Conservation (phyloP, 768 basidiomycete species). For the Podaxis pistillaris region DNA sequence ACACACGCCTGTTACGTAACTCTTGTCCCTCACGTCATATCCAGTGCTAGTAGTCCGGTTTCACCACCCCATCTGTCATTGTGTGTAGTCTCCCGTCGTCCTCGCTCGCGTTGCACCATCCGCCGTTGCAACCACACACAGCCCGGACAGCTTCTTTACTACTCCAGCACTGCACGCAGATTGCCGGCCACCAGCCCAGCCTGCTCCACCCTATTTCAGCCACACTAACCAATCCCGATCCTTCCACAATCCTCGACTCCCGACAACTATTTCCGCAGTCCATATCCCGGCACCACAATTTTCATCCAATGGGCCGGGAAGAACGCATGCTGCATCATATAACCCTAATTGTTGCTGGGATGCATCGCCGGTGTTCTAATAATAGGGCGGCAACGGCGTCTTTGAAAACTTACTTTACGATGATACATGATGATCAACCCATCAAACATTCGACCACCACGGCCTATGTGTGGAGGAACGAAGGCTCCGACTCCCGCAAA, state of each 20-base stretch:
- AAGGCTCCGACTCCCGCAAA: background rate
- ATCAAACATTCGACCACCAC: slow-evolving; percentile 3
- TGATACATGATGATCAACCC: background rate
- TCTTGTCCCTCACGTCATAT: background rate
- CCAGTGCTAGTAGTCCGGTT: background rate
- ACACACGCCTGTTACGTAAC: slow-evolving; percentile 23
- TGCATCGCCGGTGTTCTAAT: background rate
- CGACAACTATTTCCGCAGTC: too few relatives aligned
- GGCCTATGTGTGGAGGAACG: background rate
- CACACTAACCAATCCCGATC: too few relatives aligned
- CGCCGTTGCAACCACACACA: background rate
- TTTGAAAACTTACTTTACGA: background rate
- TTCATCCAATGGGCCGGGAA: background rate
- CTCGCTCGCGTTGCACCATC: background rate
- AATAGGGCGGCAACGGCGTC: background rate
- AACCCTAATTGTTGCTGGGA: background rate
- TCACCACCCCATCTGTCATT: background rate
- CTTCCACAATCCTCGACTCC: too few relatives aligned
- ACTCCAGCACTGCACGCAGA: background rate
- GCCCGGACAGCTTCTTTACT: background rate
- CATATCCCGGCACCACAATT: too few relatives aligned
- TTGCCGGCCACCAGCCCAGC: background rate
- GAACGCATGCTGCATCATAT: background rate
- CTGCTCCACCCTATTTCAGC: background rate
- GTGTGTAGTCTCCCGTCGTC: background rate